Conservation (phyloP, 176 grass and related monocot genomes). For the Carex scoparia region DNA sequence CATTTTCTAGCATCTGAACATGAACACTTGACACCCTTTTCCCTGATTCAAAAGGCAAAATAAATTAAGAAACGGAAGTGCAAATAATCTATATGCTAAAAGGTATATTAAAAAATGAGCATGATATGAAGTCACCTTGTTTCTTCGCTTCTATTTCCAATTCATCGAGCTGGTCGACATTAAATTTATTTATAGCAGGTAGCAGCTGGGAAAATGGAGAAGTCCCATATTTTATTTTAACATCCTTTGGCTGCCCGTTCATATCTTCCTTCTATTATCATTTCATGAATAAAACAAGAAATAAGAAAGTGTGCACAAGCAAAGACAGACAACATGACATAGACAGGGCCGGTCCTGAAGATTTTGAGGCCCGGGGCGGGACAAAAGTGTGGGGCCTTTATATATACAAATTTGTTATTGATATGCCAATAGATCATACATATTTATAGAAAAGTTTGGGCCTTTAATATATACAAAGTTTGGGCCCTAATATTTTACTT, state of each 20-base stretch:
- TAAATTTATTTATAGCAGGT: constrained; percentile 55
- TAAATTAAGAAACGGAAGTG: constrained; percentile 14
- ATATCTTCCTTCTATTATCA: constrained; percentile 36
- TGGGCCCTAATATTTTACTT: no score
- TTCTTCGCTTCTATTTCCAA: constrained; percentile 81
- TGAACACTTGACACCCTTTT: constrained; percentile 58
- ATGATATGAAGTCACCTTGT: constrained; percentile 51
- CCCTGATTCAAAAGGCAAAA: constrained; percentile 39
- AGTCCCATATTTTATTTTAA: constrained; percentile 62
- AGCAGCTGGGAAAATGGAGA: constrained; percentile 76
- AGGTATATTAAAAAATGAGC: neutral
- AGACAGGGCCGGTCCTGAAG: neutral
- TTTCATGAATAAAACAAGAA: constrained; percentile 27
- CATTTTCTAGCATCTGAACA: constrained; percentile 68
- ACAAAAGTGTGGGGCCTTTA: no score
- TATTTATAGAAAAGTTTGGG: no score
- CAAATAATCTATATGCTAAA: neutral
- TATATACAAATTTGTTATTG: no score
- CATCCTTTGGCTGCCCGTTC: constrained; percentile 36
- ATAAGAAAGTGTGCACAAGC: constrained; percentile 16
- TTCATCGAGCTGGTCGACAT: constrained; percentile 82
- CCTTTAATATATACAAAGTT: no score
- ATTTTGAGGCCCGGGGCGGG: no score
- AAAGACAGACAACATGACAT: constrained; percentile 15
- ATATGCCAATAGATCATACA: no score